A percentile compares a stretch with the other conserved stretches of the same genome.
phyloP scores from a whole-genome alignment of 305 asterid species.

The Ajuga reptans region DNA sequence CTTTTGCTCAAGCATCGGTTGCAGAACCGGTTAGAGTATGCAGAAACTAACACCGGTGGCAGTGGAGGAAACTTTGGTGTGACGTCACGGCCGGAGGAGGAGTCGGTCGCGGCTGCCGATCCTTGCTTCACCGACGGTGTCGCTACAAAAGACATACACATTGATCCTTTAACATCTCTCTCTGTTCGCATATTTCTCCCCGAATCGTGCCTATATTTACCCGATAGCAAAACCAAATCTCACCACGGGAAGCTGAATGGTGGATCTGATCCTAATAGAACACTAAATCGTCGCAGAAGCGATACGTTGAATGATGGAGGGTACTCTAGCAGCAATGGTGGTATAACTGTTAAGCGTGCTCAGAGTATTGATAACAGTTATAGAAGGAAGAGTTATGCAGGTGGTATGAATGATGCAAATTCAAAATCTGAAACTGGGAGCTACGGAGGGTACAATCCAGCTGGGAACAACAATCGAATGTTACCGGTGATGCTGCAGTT shows the following conservation, averaged over 20 bases:
- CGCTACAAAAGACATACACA: constrained; percentile 78
- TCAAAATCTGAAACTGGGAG: constrained; percentile 43
- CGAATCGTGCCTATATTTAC: constrained; percentile 47
- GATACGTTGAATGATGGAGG: constrained; percentile 25
- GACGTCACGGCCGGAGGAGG: constrained; percentile 78
- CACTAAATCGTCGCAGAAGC: constrained; percentile 47
- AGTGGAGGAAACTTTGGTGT: constrained; percentile 51
- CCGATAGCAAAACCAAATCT: constrained; percentile 33
- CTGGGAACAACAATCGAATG: constrained; percentile 37
- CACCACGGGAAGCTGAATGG: constrained; percentile 19
- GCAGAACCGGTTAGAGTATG: constrained; percentile 59
- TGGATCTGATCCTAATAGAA: constrained; percentile 36
- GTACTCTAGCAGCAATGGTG: constrained; percentile 26
- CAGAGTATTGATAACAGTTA: constrained; percentile 23
- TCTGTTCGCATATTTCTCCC: constrained; percentile 71
- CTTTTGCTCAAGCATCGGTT: constrained; percentile 76
- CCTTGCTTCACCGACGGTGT: constrained; percentile 82
- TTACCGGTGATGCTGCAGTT: constrained; percentile 76
- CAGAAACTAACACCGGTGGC: constrained; percentile 27
- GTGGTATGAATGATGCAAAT: constrained; percentile 30
- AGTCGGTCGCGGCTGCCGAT: constrained; percentile 48
- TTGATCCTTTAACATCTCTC: constrained; percentile 59
- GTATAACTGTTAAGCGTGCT: constrained; percentile 18
- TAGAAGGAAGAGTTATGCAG: constrained; percentile 54
- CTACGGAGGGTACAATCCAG: constrained; percentile 73